These are phyloP conservation scores for Fusarium duplospermum DNA, from an alignment of 2,329 filamentous ascomycete species.

Conservation along the genomic window DNA sequence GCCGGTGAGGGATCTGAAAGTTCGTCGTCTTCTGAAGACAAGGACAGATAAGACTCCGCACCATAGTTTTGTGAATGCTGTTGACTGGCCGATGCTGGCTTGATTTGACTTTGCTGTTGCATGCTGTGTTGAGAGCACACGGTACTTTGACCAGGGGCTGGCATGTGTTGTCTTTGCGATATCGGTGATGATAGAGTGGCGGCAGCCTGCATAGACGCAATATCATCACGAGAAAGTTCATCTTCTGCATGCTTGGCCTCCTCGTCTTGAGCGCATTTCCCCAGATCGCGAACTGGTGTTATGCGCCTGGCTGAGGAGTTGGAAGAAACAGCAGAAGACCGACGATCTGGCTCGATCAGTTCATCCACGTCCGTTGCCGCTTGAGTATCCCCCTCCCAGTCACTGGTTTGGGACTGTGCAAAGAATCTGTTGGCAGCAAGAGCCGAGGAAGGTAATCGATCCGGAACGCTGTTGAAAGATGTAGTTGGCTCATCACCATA, in stretches of 20 bases:
- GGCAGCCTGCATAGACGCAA: constrained; percentile 29
- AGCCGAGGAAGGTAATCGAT: constrained; percentile 28
- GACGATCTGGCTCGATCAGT: constrained; percentile 7
- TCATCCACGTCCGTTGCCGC: constrained; percentile 28
- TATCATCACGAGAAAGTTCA: constrained; percentile 25
- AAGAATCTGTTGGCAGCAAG: constrained; percentile 1
- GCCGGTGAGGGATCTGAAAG: neutral
- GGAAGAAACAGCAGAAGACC: constrained; percentile 13
- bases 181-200: constrained; percentile 44
- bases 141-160: neutral
- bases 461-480: constrained; percentile 37
- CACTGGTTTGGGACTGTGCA: neutral
- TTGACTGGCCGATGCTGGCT: neutral
- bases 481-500: neutral
- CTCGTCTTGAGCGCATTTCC: constrained; percentile 1
- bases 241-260: constrained; percentile 24
- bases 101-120: constrained; percentile 21
- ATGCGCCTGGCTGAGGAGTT: constrained; percentile 20
- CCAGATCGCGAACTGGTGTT: constrained; percentile 18
- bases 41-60: neutral
- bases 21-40: neutral
- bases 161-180: constrained; percentile 37
- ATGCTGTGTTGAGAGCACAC: constrained; percentile 15
- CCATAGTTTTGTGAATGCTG: neutral
- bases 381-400: neutral